Evolutionary conservation across 2,329 filamentous ascomycete genomes (phyloP).

Genomic region (Colletotrichum horii): DNA sequence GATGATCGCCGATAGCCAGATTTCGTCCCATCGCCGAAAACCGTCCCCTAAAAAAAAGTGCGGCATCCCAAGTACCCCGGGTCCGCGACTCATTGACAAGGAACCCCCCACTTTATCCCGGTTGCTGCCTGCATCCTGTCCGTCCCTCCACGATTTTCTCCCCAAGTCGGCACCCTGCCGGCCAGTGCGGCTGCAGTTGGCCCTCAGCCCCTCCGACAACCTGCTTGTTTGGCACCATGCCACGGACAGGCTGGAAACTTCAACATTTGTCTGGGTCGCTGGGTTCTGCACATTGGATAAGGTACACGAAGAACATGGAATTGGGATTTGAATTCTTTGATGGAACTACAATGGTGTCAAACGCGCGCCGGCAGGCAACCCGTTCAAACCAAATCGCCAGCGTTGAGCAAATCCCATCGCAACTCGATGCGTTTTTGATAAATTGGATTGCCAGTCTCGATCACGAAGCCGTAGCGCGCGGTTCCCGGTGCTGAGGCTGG

Average conservation of each 20-base stretch:
- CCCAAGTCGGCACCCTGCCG: slow-evolving; percentile 11
- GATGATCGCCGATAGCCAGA: background rate
- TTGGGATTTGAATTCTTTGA: background rate
- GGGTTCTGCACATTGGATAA: background rate
- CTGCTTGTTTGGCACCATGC: background rate
- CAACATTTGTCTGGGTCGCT: background rate
- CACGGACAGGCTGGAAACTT: background rate
- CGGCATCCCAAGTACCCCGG: background rate
- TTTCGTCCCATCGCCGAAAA: background rate
- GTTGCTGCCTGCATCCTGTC: background rate
- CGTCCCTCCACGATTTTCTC: background rate
- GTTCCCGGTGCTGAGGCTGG: background rate
- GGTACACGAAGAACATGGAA: background rate
- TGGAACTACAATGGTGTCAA: background rate
- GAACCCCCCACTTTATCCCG: background rate
- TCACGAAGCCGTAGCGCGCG: background rate
- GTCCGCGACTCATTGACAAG: background rate
- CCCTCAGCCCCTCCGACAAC: background rate
- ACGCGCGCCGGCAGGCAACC: background rate
- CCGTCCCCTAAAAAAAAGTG: background rate
- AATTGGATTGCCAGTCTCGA: background rate
- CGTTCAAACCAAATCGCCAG: background rate
- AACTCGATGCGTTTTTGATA: background rate
- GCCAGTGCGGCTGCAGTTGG: background rate
- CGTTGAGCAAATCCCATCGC: background rate